phyloP scores from a whole-genome alignment of 805 yeast species.

The Yueomyces sp. region DNA sequence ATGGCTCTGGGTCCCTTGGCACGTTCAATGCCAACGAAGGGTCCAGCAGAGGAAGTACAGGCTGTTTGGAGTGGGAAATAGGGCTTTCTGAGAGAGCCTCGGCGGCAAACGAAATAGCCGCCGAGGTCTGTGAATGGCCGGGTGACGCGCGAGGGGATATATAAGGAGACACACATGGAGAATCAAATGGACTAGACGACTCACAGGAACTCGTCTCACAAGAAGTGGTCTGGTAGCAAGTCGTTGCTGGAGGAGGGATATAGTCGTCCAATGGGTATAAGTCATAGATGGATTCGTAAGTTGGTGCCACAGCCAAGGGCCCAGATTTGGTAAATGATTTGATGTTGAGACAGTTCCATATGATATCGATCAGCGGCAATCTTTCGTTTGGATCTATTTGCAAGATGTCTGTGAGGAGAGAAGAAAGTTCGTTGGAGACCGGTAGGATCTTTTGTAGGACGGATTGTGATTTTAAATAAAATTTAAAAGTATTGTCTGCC shows the following conservation, averaged over 20 bases:
- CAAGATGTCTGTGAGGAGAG: conserved; percentile 29
- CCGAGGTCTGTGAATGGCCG: no score
- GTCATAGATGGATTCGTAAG: background rate
- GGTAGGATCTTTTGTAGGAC: conserved; percentile 61
- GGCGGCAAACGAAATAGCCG: no score
- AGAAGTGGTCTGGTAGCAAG: no score
- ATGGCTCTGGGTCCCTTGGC: no score
- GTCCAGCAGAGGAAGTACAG: no score
- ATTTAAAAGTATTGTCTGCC: conserved; percentile 51
- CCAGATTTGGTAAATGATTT: conserved; percentile 15
- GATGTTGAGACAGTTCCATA: conserved; percentile 13
- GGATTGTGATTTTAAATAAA: conserved; percentile 41
- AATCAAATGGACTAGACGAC: no score
- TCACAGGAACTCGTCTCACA: no score
- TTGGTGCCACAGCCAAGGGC: conserved; percentile 13
- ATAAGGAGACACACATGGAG: no score
- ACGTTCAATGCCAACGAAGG: no score
- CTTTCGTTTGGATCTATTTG: conserved; percentile 25
- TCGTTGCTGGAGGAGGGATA: background rate
- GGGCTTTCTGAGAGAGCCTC: no score
- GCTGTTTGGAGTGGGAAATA: no score
- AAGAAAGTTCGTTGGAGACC: conserved; percentile 48
- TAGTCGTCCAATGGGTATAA: background rate
- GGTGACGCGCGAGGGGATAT: no score
- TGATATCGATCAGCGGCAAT: conserved; percentile 10